A percentile compares a stretch with the other conserved stretches of the same genome.
These are phyloP conservation scores for Neospermospora avenae DNA, from an alignment of 2,329 filamentous ascomycete species.

Conservation along the genomic window DNA sequence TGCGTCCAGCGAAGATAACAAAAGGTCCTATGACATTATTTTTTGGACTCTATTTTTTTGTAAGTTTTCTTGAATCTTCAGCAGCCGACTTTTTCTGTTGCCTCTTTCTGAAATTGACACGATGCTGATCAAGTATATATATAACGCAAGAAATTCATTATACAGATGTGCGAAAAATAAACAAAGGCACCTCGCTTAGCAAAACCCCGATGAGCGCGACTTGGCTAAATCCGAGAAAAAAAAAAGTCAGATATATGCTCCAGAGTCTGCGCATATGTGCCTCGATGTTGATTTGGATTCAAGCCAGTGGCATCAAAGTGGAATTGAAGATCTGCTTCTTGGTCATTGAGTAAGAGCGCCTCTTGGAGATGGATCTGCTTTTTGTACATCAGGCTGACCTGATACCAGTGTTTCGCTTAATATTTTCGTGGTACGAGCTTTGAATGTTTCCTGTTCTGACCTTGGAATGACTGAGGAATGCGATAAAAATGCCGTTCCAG, in stretches of 20 bases:
- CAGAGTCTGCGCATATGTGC: too few species aligned
- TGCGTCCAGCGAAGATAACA: background rate
- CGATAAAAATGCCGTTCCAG: background rate
- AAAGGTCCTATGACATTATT: background rate
- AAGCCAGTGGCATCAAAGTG: slow-evolving; percentile 9
- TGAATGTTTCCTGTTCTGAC: background rate
- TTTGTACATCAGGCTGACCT: background rate
- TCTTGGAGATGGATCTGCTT: slow-evolving; percentile 14
- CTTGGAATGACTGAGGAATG: background rate
- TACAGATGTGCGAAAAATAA: too few species aligned
- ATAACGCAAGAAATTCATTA: too few species aligned
- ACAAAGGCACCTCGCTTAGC: too few species aligned
- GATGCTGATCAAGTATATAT: too few species aligned
- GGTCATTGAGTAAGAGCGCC: slow-evolving; percentile 4
- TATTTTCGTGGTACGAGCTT: background rate
- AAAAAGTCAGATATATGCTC: too few species aligned
- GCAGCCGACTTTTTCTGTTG: too few species aligned
- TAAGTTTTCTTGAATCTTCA: too few species aligned
- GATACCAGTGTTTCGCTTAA: background rate
- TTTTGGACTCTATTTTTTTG: background rate
- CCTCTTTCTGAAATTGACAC: too few species aligned
- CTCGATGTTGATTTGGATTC: too few species aligned
- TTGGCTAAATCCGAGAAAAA: too few species aligned
- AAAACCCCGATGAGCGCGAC: too few species aligned
- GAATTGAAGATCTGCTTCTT: slow-evolving; percentile 14